A percentile compares a stretch with the other conserved stretches of the same genome.
phyloP scores from a whole-genome alignment of 177 flowering plant species.

The Vitis hybrid region DNA sequence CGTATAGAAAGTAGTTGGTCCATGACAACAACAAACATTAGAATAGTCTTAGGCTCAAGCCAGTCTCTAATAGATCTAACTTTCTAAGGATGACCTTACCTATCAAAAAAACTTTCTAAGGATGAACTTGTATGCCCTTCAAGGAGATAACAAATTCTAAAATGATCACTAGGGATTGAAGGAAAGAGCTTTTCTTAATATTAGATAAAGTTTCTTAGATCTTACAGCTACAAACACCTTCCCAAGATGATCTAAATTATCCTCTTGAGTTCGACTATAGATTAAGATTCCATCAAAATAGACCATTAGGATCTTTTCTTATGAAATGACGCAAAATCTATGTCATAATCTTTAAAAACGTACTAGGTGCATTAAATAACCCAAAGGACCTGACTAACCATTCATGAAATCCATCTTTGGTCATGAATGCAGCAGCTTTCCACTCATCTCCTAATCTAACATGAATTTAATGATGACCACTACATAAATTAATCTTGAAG shows the following conservation, averaged over 20 bases:
- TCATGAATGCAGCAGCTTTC: slow-evolving; percentile 11
- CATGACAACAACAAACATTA: slow-evolving; percentile 13
- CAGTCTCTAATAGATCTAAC: not conserved
- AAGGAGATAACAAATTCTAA: not conserved
- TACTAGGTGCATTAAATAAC: slow-evolving; percentile 9
- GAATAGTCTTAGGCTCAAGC: not conserved
- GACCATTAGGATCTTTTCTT: not conserved
- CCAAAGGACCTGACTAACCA: slow-evolving; percentile 14
- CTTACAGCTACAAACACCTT: not conserved
- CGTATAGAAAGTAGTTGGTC: slow-evolving; percentile 2
- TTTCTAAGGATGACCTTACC: not conserved
- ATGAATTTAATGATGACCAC: not conserved
- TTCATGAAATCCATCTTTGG: slow-evolving; percentile 1
- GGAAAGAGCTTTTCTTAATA: not conserved
- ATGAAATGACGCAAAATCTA: slow-evolving; percentile 2
- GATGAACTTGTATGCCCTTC: slow-evolving; percentile 4
- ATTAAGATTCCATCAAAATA: slow-evolving; percentile 17
- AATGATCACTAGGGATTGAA: not conserved
- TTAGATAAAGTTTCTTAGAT: slow-evolving; percentile 3
- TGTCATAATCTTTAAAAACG: slow-evolving; percentile 14
- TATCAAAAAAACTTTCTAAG: not conserved
- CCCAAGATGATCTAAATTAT: slow-evolving; percentile 7
- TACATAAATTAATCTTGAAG: no score
- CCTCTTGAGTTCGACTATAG: not conserved
- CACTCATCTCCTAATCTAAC: slow-evolving; percentile 10